phyloP scores from a whole-genome alignment of 805 yeast species.

The Candida lessepsii region DNA sequence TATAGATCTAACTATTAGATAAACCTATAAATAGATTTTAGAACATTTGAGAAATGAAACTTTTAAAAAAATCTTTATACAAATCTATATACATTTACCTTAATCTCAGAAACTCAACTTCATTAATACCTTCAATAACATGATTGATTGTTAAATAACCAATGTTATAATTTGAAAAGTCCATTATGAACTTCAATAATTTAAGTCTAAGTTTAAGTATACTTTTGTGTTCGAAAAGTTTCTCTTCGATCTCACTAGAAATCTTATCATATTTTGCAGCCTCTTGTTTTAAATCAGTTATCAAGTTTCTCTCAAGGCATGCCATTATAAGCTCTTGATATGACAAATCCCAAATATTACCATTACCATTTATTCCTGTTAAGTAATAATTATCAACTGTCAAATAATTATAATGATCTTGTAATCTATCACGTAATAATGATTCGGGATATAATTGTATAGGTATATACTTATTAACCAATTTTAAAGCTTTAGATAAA shows the following conservation, averaged over 20 bases:
- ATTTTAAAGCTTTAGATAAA: constrained; percentile 35
- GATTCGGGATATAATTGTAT: constrained; percentile 36
- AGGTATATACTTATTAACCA: constrained; percentile 43
- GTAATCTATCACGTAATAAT: constrained; percentile 34
- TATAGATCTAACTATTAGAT: no score
- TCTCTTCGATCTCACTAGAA: constrained; percentile 15
- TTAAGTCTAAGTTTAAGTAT: constrained; percentile 25
- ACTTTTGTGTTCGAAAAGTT: constrained; percentile 12
- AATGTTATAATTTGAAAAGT: constrained; percentile 41
- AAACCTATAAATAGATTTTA: no score
- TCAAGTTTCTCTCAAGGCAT: constrained; percentile 56
- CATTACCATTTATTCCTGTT: constrained; percentile 34
- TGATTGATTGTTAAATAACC: constrained; percentile 33
- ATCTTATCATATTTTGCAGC: constrained; percentile 22
- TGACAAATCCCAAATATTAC: constrained; percentile 46
- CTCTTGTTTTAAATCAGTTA: constrained; percentile 22
- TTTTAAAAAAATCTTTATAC: neutral
- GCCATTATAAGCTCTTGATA: constrained; percentile 52
- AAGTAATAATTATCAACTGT: constrained; percentile 53
- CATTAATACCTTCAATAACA: constrained; percentile 1
- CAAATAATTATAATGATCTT: constrained; percentile 42
- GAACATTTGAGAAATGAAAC: neutral
- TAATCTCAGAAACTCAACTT: neutral
- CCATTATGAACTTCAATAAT: constrained; percentile 38
- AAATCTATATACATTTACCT: neutral